Evolutionary conservation across 2,329 filamentous ascomycete genomes (phyloP), one percentile per base, ranked within the genome.

Genomic region (Didymella pomorum): DNA sequence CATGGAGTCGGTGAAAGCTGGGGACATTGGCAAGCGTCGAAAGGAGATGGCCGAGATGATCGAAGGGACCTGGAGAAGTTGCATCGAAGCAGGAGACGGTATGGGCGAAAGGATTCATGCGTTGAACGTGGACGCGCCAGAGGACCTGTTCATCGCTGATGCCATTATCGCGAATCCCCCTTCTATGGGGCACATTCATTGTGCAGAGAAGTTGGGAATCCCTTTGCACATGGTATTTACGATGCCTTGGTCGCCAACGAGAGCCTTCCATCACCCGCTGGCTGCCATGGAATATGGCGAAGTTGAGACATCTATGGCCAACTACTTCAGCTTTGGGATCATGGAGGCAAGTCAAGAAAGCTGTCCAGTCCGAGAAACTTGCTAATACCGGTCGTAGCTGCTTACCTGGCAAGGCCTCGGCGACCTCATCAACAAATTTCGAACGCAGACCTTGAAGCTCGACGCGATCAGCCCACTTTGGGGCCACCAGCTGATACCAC

Each of bases 161-260:
- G 58, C 47, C 8, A 71, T 70, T 45, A 71, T 70, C 31, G 68
- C 68, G 1, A 71, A 71, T 14, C 67, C 67, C 3, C 67, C 67
- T 3, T 65, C 63, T 4, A 69, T 70, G 65, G 68, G 67, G 4
- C 68, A 71, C 28, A 82, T 92, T 1, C 89, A 92, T 67, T 84
- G 89, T 61, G 89, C 89, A 0, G 88, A 92, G 76, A 89, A 88
- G 73, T 76, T 92, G 63, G 89, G 88, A 0, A 86, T 92, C 33
- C 89, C 89, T 0, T 70, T 91, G 11, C 89, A 92, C 69, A 84
- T 96, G 69, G 94, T 96, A 87, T 96, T 96, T 78, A 96, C 92
- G 0, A 85, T 84, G 82, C 83, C 83, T 1, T 85, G 80, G 79
- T 79, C 71, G 31, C 75, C 73, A 10, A 83, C 81, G 2, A 73